A percentile compares a stretch with the other conserved stretches of the same genome.
phyloP scores from a whole-genome alignment of 805 yeast genomes.

The Naumovozyma baii region DNA sequence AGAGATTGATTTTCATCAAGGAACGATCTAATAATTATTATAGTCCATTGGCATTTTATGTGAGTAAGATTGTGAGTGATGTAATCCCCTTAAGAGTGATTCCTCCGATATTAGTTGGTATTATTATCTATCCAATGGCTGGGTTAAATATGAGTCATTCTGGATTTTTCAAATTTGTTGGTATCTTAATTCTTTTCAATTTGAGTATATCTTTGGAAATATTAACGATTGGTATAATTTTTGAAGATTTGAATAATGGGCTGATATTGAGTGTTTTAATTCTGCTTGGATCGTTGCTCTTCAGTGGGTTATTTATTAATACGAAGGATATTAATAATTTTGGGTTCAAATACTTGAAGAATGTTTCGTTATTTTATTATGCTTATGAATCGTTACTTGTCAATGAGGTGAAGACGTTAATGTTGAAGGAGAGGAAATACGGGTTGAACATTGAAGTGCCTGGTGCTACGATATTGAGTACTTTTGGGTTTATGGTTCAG shows the following conservation, averaged over 20 bases:
- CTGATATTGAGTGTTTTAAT: constrained; percentile 80
- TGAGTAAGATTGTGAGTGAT: constrained; percentile 81
- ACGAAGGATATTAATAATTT: constrained; percentile 51
- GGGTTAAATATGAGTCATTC: constrained; percentile 73
- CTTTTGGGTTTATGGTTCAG: constrained; percentile 85
- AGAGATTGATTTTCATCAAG: constrained; percentile 79
- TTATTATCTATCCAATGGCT: constrained; percentile 81
- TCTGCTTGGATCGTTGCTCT: constrained; percentile 72
- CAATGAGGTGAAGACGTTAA: constrained; percentile 82
- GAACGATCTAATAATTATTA: constrained; percentile 94
- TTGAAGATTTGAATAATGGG: constrained; percentile 87
- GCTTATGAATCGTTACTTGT: constrained; percentile 90
- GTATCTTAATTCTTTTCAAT: constrained; percentile 72
- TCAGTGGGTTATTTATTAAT: constrained; percentile 90
- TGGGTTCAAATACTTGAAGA: constrained; percentile 65
- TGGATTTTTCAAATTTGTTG: constrained; percentile 60
- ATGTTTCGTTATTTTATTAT: constrained; percentile 84
- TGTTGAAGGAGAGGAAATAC: constrained; percentile 77
- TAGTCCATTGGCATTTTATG: constrained; percentile 74
- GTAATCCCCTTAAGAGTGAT: constrained; percentile 82
- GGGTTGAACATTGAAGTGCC: constrained; percentile 94
- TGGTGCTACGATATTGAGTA: constrained; percentile 91
- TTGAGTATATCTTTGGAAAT: constrained; percentile 78
- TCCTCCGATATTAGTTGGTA: constrained; percentile 78
- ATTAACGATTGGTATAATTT: constrained; percentile 75